Evolutionary conservation across 495 filamentous ascomycete species (phyloP), one percentile per base, ranked within the genome.

Genomic region (Pyronema omphalodes): DNA sequence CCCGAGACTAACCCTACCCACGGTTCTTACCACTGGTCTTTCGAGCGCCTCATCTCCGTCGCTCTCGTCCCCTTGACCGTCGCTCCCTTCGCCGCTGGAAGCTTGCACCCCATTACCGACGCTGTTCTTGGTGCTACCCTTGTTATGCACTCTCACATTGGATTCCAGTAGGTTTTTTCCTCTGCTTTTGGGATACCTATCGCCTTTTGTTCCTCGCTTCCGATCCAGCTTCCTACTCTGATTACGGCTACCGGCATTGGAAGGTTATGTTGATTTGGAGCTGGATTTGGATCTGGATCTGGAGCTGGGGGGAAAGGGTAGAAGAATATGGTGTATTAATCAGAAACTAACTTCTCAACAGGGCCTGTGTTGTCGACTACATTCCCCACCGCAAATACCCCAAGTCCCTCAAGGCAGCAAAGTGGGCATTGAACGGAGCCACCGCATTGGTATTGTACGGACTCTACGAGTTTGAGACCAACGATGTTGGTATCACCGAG

Each of bases 381-480:
- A 72, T 95, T 62, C 93, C 91, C 56, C 66, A 61, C 45, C 74
- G 76, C 63, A 73, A 79, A 55, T 72, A 83, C 53, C 87, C 88
- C 35, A 80, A 77, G 60, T 70, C 75, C 44, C 72, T 77, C 60
- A 75, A 74, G 54, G 23, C 71, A 37, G 73, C 82, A 66, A 74
- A 73, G 66, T 96, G 87, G 88, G 72, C 74, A 34, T 78, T 95
- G 47, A 85, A 84, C 62, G 74, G 73, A 51, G 80, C 77, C 58
- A 93, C 93, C 37, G 70, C 85, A 50, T 70, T 83, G 49, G 89
- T 91, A 39, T 86, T 82, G 23, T 72, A 93, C 59, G 89, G 88
- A 47, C 74, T 95, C 54, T 98, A 96, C 71, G 88, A 94, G 73
- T 95, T 96, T 67, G 88, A 98, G 80, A 98, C 91, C n/a, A 95